A percentile compares a stretch with the other conserved stretches of the same genome.
Evolutionary conservation across 176 grass and related monocot genomes (phyloP).

Genomic region (Phyllostachys edulis): DNA sequence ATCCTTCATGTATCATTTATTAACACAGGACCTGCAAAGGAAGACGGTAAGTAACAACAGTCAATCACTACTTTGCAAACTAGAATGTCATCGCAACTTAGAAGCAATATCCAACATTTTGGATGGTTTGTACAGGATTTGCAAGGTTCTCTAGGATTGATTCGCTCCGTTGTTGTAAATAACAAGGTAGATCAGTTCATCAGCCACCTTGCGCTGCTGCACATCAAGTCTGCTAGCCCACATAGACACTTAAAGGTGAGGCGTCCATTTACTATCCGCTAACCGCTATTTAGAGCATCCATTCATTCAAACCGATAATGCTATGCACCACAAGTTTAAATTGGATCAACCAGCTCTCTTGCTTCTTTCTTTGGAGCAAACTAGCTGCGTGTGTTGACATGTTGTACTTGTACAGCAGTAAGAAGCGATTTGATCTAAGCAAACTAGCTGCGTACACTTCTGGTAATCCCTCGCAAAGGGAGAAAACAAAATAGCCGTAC

Average conservation of each 20-base stretch:
- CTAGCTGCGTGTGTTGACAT: no score
- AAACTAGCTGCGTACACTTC: background rate
- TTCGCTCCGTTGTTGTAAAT: background rate
- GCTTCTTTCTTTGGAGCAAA: background rate
- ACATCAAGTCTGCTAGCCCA: background rate
- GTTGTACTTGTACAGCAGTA: background rate
- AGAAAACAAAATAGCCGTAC: background rate
- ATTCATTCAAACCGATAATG: background rate
- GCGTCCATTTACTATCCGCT: background rate
- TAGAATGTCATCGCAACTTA: background rate
- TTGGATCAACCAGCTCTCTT: background rate
- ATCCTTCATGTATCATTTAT: conserved; percentile 99
- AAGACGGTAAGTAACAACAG: background rate
- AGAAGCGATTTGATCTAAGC: background rate
- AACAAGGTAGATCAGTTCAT: no score
- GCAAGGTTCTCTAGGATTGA: background rate
- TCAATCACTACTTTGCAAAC: background rate
- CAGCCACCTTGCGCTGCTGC: no score
- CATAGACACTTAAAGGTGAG: background rate
- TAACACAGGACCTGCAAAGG: conserved; percentile 77
- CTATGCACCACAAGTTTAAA: background rate
- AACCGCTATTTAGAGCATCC: background rate
- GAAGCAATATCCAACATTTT: background rate
- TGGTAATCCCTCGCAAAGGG: background rate
- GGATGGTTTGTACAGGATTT: background rate